Evolutionary conservation across 2,329 filamentous ascomycete genomes (phyloP), one percentile per base, ranked within the genome.

Genomic region (Trematosphaeria pertusa): DNA sequence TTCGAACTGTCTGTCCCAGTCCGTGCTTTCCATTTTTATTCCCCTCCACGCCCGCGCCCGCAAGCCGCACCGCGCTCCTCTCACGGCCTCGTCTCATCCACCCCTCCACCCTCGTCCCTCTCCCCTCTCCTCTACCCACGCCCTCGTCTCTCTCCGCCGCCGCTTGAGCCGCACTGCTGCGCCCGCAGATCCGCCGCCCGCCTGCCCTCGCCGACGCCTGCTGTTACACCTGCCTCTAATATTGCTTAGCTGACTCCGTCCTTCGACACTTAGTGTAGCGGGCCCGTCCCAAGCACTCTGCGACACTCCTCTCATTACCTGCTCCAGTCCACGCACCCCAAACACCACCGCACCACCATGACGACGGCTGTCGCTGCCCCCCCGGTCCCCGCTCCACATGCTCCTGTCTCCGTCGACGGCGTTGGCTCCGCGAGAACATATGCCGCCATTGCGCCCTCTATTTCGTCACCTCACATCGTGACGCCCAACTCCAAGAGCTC

Each of bases 281-380:
- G 60, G 60, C 58, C 61, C 37, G 31, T 35, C 59, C 58, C 60
- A 56, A 59, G 56, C 60, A 58, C 58, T 51, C 64, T 69, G 63
- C 64, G 54, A 62, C 64, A 62, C 64, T 67, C 65, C 65, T 64
- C 63, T 62, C 66, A 62, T 67, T 61, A 47, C 44, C 52, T 51
- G 51, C 54, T 51, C 51, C 63, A 51, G 48, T 46, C 50, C 36
- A 37, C 42, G 36, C 33, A 14, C 43, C 41, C 50, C 48, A 37
- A 50, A 50, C 39, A 37, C 48, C 59, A 52, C 56, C 41, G 56
- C 59, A 57, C 54, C 60, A 66, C 61, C 65, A 78, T 78, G 76
- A 75, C 75, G 48, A 75, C 76, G 59, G 73, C 73, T 52, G 67
- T 78, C 66, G 76, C 75, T 54, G 70, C 71, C 43, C 65, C 74